These are phyloP conservation scores for Cicer bijugum DNA, from an alignment of 306 rosid genomes.

Conservation along the genomic window DNA sequence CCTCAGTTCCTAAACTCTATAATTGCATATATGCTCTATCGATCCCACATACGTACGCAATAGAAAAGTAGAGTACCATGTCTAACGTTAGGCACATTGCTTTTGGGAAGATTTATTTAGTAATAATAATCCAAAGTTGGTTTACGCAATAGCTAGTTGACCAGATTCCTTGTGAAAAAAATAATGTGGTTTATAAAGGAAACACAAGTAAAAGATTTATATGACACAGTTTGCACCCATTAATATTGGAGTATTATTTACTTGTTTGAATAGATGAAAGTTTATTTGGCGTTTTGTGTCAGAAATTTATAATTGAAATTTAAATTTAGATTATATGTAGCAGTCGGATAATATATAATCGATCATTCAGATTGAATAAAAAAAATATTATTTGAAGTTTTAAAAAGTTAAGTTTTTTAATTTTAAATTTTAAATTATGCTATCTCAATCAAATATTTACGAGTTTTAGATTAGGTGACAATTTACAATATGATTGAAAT, in stretches of 20 bases:
- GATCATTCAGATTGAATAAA: too few species aligned
- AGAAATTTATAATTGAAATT: too few species aligned
- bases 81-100: conserved; percentile 5
- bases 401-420: too few species aligned
- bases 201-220: conserved; percentile 17
- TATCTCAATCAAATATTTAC: too few species aligned
- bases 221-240: not conserved
- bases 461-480: too few species aligned
- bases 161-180: conserved; percentile 28
- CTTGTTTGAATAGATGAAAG: conserved; percentile 30
- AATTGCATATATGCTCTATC: not conserved
- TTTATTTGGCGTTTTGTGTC: too few species aligned
- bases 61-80: not conserved
- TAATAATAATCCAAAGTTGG: not conserved
- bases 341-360: too few species aligned
- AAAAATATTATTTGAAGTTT: too few species aligned
- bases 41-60: not conserved
- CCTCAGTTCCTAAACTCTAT: not conserved
- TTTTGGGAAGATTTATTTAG: not conserved
- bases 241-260: not conserved
- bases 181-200: not conserved
- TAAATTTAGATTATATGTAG: too few species aligned
- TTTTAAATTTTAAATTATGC: too few species aligned
- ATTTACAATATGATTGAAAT: too few species aligned
- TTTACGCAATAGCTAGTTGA: conserved; percentile 13